A percentile compares a stretch with the other conserved stretches of the same genome.
These are phyloP conservation scores for Gossypium gossypioides DNA, from an alignment of 441 rosid genomes.

Conservation along the genomic window DNA sequence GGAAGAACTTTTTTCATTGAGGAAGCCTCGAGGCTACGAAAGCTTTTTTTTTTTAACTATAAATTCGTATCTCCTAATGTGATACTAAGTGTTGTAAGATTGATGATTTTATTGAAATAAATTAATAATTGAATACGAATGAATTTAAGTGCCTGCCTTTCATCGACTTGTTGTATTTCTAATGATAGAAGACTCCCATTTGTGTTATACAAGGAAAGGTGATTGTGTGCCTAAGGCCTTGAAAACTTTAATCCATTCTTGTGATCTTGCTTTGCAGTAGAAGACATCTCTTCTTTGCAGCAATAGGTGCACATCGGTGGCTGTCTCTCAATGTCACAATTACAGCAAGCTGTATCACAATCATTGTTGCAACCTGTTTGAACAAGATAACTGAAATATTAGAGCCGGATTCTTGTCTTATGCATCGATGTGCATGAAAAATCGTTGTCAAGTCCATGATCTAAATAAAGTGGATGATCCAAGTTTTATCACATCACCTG, in stretches of 20 bases:
- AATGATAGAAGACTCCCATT: neutral
- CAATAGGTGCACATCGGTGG: constrained; percentile 68
- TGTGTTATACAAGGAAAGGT: neutral
- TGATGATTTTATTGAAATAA: constrained; percentile 15
- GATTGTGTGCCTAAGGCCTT: neutral
- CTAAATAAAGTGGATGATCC: too few relatives aligned
- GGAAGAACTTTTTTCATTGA: constrained; percentile 21
- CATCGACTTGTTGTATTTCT: neutral
- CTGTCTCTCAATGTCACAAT: constrained; percentile 50
- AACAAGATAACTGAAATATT: neutral
- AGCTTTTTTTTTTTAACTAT: constrained; percentile 10
- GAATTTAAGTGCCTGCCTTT: neutral
- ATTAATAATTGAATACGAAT: constrained; percentile 1
- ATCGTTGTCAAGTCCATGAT: too few relatives aligned
- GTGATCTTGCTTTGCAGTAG: neutral
- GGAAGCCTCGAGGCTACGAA: neutral
- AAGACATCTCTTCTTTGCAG: constrained; percentile 39
- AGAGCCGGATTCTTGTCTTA: neutral
- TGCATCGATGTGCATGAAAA: neutral
- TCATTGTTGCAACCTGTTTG: constrained; percentile 58
- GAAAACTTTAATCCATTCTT: neutral
- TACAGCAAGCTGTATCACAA: constrained; percentile 66
- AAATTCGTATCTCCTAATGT: constrained; percentile 11
- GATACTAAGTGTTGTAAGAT: neutral
- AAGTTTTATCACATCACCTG: constrained; percentile 28